Conservation (phyloP, 1,139 yeast species). For the Diutina ranongensis region DNA sequence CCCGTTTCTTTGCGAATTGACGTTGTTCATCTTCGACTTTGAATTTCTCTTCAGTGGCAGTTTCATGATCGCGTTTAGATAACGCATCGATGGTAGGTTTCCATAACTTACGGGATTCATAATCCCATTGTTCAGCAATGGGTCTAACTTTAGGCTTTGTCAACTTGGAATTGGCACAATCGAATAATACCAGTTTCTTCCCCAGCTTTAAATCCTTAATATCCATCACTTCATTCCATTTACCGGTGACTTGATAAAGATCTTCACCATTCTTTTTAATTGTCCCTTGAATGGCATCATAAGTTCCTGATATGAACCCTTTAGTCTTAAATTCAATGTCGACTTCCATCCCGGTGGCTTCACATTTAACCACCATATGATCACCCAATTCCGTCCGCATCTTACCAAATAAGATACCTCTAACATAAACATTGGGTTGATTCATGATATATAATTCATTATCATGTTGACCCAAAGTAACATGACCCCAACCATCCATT, state of each 20-base stretch:
- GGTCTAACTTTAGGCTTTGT: slow-evolving; percentile 65
- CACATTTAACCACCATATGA: slow-evolving; percentile 65
- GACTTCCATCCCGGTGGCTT: slow-evolving; percentile 47
- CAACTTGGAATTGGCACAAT: slow-evolving; percentile 43
- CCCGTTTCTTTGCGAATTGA: slow-evolving; percentile 54
- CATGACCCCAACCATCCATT: slow-evolving; percentile 82
- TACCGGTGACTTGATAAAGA: slow-evolving; percentile 64
- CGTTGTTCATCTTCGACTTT: slow-evolving; percentile 82
- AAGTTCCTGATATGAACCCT: slow-evolving; percentile 87
- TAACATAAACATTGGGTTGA: slow-evolving; percentile 93
- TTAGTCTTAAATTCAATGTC: slow-evolving; percentile 91
- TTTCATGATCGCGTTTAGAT: slow-evolving; percentile 59
- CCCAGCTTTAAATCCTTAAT: slow-evolving; percentile 45
- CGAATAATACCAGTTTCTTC: slow-evolving; percentile 45
- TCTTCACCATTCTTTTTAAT: slow-evolving; percentile 47
- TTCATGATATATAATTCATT: slow-evolving; percentile 57
- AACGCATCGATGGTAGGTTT: slow-evolving; percentile 68
- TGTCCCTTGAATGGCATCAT: slow-evolving; percentile 76
- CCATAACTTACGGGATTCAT: slow-evolving; percentile 83
- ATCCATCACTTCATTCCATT: slow-evolving; percentile 86
- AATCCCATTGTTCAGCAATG: slow-evolving; percentile 62
- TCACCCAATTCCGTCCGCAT: slow-evolving; percentile 88
- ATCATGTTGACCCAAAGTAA: slow-evolving; percentile 55
- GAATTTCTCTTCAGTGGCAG: slow-evolving; percentile 82
- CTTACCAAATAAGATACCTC: slow-evolving; percentile 87